phyloP scores from a whole-genome alignment of 2,329 filamentous ascomycete genomes.

The Cyclaneusma minus region DNA sequence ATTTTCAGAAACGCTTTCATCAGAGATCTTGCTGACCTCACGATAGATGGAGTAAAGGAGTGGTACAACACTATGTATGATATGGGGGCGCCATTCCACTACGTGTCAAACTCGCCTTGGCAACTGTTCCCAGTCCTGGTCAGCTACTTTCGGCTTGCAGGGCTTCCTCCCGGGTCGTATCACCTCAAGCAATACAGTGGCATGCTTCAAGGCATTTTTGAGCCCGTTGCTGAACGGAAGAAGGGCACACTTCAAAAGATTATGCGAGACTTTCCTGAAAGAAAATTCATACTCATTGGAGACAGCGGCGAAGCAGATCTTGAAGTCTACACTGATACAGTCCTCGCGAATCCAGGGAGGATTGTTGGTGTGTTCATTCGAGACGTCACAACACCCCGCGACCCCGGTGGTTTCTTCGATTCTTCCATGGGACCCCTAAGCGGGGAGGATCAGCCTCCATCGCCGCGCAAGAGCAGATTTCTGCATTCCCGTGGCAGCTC shows the following conservation, averaged over 20 bases:
- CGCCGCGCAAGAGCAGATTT: slow-evolving; percentile 4
- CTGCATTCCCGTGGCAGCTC: slow-evolving; percentile 3
- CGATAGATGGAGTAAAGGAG: slow-evolving; percentile 71
- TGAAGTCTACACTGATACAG: slow-evolving; percentile 94
- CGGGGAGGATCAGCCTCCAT: slow-evolving; percentile 6
- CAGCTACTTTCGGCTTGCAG: slow-evolving; percentile 67
- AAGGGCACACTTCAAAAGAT: slow-evolving; percentile 76
- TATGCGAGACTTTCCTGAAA: slow-evolving; percentile 73
- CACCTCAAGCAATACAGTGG: slow-evolving; percentile 94
- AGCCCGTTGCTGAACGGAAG: slow-evolving; percentile 91
- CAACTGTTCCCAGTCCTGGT: slow-evolving; percentile 85
- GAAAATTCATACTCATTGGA: slow-evolving; percentile 81
- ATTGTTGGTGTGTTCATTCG: slow-evolving; percentile 82
- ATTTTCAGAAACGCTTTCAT: slow-evolving; percentile 96
- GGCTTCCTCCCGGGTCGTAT: slow-evolving; percentile 74
- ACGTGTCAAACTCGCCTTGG: slow-evolving; percentile 99
- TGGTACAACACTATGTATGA: slow-evolving; percentile 72
- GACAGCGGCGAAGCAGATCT: slow-evolving; percentile 95
- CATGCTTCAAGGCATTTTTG: slow-evolving; percentile 96
- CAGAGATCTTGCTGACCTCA: slow-evolving; percentile 66
- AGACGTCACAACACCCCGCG: slow-evolving; percentile 74
- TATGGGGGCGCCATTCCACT: slow-evolving; percentile 80
- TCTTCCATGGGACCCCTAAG: slow-evolving; percentile 16
- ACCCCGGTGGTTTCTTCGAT: slow-evolving; percentile 64
- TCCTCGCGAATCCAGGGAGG: slow-evolving; percentile 64